phyloP scores from a whole-genome alignment of 208 protist species.

The Trypanosomatidae sp. region DNA sequence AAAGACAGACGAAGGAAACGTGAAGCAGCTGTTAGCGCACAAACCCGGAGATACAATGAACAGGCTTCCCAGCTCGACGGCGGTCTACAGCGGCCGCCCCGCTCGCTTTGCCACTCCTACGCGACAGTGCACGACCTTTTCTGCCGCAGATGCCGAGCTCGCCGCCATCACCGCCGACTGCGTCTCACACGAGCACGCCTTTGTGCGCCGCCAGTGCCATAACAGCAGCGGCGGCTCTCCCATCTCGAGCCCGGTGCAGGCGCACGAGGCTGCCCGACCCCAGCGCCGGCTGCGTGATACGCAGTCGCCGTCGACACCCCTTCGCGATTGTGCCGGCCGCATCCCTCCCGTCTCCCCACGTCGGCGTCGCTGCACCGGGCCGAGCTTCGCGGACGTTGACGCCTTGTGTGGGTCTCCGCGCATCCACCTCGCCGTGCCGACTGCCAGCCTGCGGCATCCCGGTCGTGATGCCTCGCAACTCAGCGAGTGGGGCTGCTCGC shows the following conservation, averaged over 20 bases:
- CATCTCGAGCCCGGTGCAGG: too few relatives aligned
- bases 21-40: too few relatives aligned
- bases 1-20: too few relatives aligned
- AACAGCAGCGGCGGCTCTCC: too few relatives aligned
- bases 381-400: not conserved
- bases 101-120: conserved; percentile 14
- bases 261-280: not conserved
- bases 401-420: conserved; percentile 11
- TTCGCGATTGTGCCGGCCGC: too few relatives aligned
- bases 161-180: conserved; percentile 12
- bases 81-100: not conserved
- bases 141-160: conserved; percentile 9
- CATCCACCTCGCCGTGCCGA: not conserved
- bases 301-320: too few relatives aligned
- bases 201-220: too few relatives aligned
- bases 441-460: not conserved
- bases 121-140: not conserved
- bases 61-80: too few relatives aligned
- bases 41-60: too few relatives aligned
- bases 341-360: too few relatives aligned
- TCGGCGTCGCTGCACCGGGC: not conserved
- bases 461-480: not conserved
- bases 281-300: not conserved
- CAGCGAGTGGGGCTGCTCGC: too few relatives aligned
- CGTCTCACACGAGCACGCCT: too few relatives aligned